Evolutionary conservation across 306 rosid species (phyloP).

Genomic region (Begonia peltatifolia): DNA sequence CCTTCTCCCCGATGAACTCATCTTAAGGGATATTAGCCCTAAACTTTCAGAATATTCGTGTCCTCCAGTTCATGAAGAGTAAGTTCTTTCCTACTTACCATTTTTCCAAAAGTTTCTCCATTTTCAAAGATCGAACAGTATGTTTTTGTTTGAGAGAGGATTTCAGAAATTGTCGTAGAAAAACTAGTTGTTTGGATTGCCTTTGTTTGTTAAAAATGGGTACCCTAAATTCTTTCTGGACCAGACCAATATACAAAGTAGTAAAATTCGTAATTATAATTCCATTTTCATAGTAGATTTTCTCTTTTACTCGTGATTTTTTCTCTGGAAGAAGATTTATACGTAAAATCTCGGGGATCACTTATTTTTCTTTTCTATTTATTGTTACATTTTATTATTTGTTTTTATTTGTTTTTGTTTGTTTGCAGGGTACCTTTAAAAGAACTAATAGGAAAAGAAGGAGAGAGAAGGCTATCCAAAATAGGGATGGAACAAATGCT

Average conservation of each 20-base stretch:
- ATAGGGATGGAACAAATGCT: constrained; percentile 52
- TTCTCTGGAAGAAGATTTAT: neutral
- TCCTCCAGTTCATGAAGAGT: constrained; percentile 44
- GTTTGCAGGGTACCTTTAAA: constrained; percentile 44
- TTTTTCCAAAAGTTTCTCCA: neutral
- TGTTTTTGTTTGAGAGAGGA: no score
- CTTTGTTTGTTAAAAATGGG: neutral
- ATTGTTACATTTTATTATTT: neutral
- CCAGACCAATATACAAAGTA: no score
- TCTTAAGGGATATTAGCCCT: constrained; percentile 28
- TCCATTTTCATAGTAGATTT: neutral
- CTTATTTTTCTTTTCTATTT: neutral
- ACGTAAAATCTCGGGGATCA: no score
- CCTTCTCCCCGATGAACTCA: constrained; percentile 46
- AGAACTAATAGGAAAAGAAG: constrained; percentile 47
- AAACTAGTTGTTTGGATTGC: no score
- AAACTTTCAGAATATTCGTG: constrained; percentile 18
- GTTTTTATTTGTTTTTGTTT: neutral
- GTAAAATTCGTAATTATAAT: no score
- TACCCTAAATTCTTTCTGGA: no score
- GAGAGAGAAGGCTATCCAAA: constrained; percentile 36
- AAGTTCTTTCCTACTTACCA: constrained; percentile 5
- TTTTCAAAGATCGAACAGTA: no score
- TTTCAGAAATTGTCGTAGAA: no score
- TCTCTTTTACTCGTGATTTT: neutral